A percentile compares a stretch with the other conserved stretches of the same genome.
Conservation (phyloP, 805 yeast species). For the Candida chilensis region DNA sequence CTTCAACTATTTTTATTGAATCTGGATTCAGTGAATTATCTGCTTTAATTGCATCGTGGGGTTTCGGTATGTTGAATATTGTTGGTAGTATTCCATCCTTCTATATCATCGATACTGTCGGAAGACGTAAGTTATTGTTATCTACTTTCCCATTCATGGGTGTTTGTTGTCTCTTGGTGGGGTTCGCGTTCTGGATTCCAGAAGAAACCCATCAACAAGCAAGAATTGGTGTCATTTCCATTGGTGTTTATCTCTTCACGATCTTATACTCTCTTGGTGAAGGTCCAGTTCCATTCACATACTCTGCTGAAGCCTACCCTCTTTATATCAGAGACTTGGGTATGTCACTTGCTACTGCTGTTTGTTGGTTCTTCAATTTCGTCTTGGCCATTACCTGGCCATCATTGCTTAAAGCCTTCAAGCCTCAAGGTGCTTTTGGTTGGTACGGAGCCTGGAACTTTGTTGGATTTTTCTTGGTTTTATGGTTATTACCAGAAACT, state of each 20-base stretch:
- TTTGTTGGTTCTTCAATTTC: constrained; percentile 48
- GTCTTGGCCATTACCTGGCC: constrained; percentile 54
- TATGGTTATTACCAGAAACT: constrained; percentile 11
- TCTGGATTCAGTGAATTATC: constrained; percentile 31
- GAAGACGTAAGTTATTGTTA: constrained; percentile 43
- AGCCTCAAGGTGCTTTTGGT: constrained; percentile 39
- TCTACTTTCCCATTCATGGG: constrained; percentile 54
- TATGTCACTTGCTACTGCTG: constrained; percentile 40
- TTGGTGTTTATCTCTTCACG: constrained; percentile 36
- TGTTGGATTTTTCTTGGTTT: constrained; percentile 36
- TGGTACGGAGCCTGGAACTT: constrained; percentile 46
- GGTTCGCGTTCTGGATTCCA: constrained; percentile 32
- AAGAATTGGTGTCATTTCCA: constrained; percentile 31
- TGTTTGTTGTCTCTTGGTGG: constrained; percentile 41
- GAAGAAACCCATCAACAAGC: constrained; percentile 14
- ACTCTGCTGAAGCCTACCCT: constrained; percentile 45
- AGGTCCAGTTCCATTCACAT: constrained; percentile 47
- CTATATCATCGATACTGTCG: constrained; percentile 37
- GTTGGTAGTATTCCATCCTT: constrained; percentile 40
- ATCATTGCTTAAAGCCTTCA: constrained; percentile 30
- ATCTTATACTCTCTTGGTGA: constrained; percentile 40
- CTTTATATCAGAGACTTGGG: constrained; percentile 42
- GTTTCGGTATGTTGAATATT: constrained; percentile 38
- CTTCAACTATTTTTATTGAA: constrained; percentile 35
- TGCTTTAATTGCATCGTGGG: constrained; percentile 39